phyloP scores from a whole-genome alignment of 768 basidiomycete genomes.

The Ephemerocybe angulata region DNA sequence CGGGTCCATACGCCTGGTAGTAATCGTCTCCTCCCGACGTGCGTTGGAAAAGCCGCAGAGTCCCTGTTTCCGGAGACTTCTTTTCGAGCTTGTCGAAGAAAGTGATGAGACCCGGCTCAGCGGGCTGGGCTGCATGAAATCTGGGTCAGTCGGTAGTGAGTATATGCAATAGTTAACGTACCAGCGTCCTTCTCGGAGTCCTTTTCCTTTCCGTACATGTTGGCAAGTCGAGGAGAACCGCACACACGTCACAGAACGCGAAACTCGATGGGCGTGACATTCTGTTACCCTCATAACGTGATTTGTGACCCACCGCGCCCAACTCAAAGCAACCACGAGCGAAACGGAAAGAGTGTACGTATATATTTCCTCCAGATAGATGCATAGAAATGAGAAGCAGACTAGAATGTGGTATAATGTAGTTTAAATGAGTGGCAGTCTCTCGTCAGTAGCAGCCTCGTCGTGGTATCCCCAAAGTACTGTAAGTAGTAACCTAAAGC shows the following conservation, averaged over 20 bases:
- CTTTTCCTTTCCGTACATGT: background rate
- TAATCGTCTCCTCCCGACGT: slow-evolving; percentile 51
- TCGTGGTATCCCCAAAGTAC: too few species aligned
- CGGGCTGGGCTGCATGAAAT: slow-evolving; percentile 12
- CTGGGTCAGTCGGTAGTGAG: background rate
- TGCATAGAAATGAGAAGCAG: too few species aligned
- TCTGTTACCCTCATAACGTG: too few species aligned
- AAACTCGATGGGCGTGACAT: background rate
- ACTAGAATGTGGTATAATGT: too few species aligned
- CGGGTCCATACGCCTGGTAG: slow-evolving; percentile 85
- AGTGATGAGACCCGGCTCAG: slow-evolving; percentile 76
- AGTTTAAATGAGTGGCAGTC: too few species aligned
- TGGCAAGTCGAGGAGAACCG: background rate
- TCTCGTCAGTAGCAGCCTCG: too few species aligned
- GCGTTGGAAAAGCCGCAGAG: slow-evolving; percentile 84
- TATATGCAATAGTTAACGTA: background rate
- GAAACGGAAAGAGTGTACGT: too few species aligned
- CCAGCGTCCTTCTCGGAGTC: background rate
- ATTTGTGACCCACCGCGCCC: background rate
- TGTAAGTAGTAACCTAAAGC: too few species aligned
- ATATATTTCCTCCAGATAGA: too few species aligned
- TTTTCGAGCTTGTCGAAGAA: slow-evolving; percentile 61
- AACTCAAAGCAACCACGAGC: too few species aligned
- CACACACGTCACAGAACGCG: background rate
- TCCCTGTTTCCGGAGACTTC: slow-evolving; percentile 74